Evolutionary conservation across 768 basidiomycete genomes (phyloP).

Genomic region (Boletus sp.): DNA sequence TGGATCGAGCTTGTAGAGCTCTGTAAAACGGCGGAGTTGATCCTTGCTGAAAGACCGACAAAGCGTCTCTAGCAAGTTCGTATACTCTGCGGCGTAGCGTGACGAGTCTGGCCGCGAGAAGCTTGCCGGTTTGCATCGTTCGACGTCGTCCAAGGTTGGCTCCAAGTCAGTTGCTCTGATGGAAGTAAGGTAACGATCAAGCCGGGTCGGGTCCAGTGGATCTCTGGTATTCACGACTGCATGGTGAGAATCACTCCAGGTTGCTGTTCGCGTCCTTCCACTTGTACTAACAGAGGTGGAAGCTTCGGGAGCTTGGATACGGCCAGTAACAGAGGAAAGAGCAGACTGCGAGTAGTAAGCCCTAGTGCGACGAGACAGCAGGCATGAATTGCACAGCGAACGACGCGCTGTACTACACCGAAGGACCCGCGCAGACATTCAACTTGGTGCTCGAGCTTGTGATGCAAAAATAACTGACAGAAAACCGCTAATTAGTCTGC

Average conservation of each 20-base stretch:
- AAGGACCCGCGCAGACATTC: constrained; percentile 25
- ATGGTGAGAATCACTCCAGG: constrained; percentile 1
- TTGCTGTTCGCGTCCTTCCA: not conserved
- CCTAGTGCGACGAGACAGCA: constrained; percentile 13
- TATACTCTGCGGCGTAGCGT: constrained; percentile 54
- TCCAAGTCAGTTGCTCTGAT: constrained; percentile 44
- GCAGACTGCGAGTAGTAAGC: constrained; percentile 28
- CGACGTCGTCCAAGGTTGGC: constrained; percentile 61
- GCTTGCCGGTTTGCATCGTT: constrained; percentile 47
- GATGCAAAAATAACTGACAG: not conserved
- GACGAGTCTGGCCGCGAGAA: constrained; percentile 41
- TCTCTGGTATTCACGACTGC: constrained; percentile 15
- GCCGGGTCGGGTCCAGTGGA: constrained; percentile 42
- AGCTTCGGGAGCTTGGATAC: constrained; percentile 3
- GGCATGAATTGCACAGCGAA: constrained; percentile 16
- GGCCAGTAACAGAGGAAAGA: constrained; percentile 9
- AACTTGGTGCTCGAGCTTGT: not conserved
- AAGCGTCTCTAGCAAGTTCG: constrained; percentile 49
- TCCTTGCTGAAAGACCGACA: constrained; percentile 60
- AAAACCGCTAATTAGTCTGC: not conserved
- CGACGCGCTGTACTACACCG: constrained; percentile 14
- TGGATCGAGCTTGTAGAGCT: constrained; percentile 44
- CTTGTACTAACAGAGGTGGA: constrained; percentile 2
- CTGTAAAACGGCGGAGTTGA: constrained; percentile 57
- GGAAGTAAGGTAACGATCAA: constrained; percentile 57